These are phyloP conservation scores for Pyronema omphalodes DNA, from an alignment of 495 filamentous ascomycete genomes.

Conservation along the genomic window DNA sequence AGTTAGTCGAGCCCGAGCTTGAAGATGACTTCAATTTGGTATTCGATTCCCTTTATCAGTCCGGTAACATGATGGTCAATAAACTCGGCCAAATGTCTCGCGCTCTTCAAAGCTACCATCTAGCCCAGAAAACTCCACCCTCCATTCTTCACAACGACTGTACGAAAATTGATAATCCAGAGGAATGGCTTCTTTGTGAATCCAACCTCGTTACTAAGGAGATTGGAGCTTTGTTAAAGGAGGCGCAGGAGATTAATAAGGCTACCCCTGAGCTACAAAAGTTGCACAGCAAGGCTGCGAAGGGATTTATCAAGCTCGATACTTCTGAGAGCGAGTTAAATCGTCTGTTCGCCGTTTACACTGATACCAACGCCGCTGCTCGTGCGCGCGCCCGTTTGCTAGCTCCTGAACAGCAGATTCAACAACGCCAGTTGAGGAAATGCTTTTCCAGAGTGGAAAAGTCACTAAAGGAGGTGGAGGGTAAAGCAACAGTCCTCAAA, in stretches of 20 bases:
- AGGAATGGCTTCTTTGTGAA: conserved; percentile 52
- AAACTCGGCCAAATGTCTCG: conserved; percentile 75
- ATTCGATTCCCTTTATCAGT: conserved; percentile 68
- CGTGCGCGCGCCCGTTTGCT: conserved; percentile 50
- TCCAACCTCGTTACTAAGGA: conserved; percentile 42
- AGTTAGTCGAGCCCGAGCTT: conserved; percentile 24
- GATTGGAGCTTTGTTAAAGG: conserved; percentile 34
- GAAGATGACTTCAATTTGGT: conserved; percentile 40
- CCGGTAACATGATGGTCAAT: conserved; percentile 94
- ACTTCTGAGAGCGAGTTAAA: conserved; percentile 52
- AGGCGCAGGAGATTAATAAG: conserved; percentile 44
- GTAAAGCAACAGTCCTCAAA: conserved; percentile 61
- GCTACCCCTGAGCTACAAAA: conserved; percentile 40
- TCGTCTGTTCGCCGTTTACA: conserved; percentile 42
- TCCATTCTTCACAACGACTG: conserved; percentile 31
- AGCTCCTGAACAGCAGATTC: conserved; percentile 55
- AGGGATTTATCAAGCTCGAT: conserved; percentile 23
- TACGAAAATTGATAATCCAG: conserved; percentile 41
- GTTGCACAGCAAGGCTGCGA: conserved; percentile 34
- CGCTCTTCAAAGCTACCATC: conserved; percentile 50
- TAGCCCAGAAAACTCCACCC: conserved; percentile 38
- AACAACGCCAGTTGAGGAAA: conserved; percentile 66
- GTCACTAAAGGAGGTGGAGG: conserved; percentile 58
- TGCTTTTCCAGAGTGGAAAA: conserved; percentile 50
- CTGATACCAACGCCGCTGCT: conserved; percentile 43